Evolutionary conservation across 179 eudicot species (phyloP), one percentile per base, ranked within the genome.

Genomic region (Amaranthus tricolor): DNA sequence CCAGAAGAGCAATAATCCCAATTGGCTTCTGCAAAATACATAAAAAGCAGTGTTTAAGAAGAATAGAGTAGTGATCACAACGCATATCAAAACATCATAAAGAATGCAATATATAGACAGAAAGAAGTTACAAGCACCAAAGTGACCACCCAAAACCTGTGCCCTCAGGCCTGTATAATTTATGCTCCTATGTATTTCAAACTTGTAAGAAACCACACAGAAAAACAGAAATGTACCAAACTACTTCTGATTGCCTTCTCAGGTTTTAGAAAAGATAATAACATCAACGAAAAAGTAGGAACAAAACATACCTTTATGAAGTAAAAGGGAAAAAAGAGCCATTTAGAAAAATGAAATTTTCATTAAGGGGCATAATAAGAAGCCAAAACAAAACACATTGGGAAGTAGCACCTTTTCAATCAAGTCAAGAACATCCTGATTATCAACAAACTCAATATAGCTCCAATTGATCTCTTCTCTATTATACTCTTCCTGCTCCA

Each of bases 401-500:
- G 56, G 60, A 76, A 66, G 66, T 78, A 67, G 76, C 72, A 94
- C 98, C 98, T 94, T 94, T 80, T 94, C 98, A 66, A 92, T 90
- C 78, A 94, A 74, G 84, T 90, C 98, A 74, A 94, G 87, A 78
- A 94, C 97, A 87, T 94, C 98, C 83, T 94, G 98, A 78, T 94
- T 94, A 81, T 94, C 98, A 68, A 94, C 88, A 82, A 89, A 94
- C 72, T 90, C 98, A 80, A 94, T 94, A 78, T 94, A 94, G 77
- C 98, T 94, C 98, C 98, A 94, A 79, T 92, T 90, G 44, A 94
- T 94, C 80, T 83, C 96, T 85, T 94, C 98, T 70, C 85, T 89
- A 50, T 79, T 87, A 82, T 94, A 94, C 80, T 94, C 98, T 77
- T 94, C 98, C 81, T 94, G 98, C 94, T 94, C 98, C 98, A 94